Evolutionary conservation across 2,329 filamentous ascomycete species (phyloP).

Genomic region (Phoma sp.): DNA sequence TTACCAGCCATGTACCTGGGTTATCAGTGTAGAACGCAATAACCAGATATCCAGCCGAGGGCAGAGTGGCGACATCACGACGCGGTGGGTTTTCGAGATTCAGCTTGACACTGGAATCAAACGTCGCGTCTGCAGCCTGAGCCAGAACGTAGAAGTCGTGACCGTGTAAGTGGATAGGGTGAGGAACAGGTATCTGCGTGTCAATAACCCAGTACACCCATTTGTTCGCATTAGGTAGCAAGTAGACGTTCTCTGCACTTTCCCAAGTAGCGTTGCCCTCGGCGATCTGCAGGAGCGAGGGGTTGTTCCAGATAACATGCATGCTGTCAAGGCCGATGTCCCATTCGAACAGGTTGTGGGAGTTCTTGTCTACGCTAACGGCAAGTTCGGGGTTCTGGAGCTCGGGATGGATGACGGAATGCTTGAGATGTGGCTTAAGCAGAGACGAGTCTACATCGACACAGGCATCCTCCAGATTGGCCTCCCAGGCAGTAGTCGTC

Average conservation of each 20-base stretch:
- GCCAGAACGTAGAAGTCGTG: constrained; percentile 64
- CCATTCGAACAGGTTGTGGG: constrained; percentile 29
- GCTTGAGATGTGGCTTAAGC: constrained; percentile 28
- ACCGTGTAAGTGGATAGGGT: constrained; percentile 51
- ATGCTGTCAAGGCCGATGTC: constrained; percentile 52
- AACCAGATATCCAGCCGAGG: constrained; percentile 47
- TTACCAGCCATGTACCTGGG: constrained; percentile 51
- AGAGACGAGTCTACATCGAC: constrained; percentile 38
- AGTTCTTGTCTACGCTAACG: constrained; percentile 21
- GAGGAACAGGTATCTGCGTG: constrained; percentile 40
- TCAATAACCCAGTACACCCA: constrained; percentile 51
- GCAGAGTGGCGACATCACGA: constrained; percentile 38
- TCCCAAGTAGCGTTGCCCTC: constrained; percentile 29
- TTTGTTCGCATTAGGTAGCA: constrained; percentile 36
- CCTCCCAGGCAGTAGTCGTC: constrained; percentile 32
- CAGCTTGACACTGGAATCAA: constrained; percentile 11
- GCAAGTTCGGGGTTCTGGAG: constrained; percentile 15
- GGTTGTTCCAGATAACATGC: constrained; percentile 54
- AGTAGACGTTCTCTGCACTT: constrained; percentile 24
- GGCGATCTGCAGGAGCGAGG: constrained; percentile 50
- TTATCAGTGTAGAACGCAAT: constrained; percentile 61
- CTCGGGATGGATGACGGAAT: constrained; percentile 19
- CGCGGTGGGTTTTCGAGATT: constrained; percentile 33
- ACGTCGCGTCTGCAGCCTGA: constrained; percentile 39
- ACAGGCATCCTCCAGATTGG: constrained; percentile 36